Evolutionary conservation across 495 filamentous ascomycete species (phyloP).

Genomic region (Aspergillus saccharolyticus): DNA sequence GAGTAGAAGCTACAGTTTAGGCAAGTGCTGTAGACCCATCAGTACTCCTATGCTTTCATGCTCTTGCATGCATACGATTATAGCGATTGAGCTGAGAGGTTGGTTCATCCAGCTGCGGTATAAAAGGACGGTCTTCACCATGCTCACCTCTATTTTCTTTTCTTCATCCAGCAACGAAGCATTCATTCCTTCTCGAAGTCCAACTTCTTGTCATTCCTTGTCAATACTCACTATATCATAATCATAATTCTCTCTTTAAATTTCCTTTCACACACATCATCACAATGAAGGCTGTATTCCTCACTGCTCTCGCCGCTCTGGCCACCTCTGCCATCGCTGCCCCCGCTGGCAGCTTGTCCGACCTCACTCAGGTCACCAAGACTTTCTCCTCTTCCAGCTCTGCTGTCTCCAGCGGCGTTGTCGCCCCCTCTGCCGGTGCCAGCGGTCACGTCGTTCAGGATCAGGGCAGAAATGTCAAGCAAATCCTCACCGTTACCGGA

Average conservation of each 20-base stretch:
- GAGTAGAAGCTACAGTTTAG: background rate
- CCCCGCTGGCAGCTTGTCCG: slow-evolving; percentile 25
- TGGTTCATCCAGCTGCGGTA: slow-evolving; percentile 13
- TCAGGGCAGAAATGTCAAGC: slow-evolving; percentile 24
- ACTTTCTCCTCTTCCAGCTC: slow-evolving; percentile 11
- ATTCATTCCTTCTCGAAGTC: slow-evolving; percentile 20
- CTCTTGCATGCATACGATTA: background rate
- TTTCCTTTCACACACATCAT: slow-evolving; percentile 20
- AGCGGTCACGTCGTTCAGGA: slow-evolving; percentile 29
- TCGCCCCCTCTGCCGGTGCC: slow-evolving; percentile 14
- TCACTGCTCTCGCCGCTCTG: slow-evolving; percentile 30
- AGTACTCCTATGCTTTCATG: slow-evolving; percentile 5
- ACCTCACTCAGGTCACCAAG: slow-evolving; percentile 21
- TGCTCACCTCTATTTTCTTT: background rate
- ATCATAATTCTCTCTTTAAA: slow-evolving; percentile 6
- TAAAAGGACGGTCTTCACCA: slow-evolving; percentile 11
- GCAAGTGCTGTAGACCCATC: slow-evolving; percentile 18
- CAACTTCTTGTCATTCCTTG: slow-evolving; percentile 32
- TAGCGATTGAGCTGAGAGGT: background rate
- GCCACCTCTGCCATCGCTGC: slow-evolving; percentile 31
- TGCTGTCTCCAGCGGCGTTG: slow-evolving; percentile 1
- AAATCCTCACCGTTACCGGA: slow-evolving; percentile 29
- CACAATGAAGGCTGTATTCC: slow-evolving; percentile 37
- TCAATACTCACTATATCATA: slow-evolving; percentile 2
- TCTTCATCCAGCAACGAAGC: slow-evolving; percentile 13